phyloP scores from a whole-genome alignment of 345 rosid species.

The Theobroma cacao region DNA sequence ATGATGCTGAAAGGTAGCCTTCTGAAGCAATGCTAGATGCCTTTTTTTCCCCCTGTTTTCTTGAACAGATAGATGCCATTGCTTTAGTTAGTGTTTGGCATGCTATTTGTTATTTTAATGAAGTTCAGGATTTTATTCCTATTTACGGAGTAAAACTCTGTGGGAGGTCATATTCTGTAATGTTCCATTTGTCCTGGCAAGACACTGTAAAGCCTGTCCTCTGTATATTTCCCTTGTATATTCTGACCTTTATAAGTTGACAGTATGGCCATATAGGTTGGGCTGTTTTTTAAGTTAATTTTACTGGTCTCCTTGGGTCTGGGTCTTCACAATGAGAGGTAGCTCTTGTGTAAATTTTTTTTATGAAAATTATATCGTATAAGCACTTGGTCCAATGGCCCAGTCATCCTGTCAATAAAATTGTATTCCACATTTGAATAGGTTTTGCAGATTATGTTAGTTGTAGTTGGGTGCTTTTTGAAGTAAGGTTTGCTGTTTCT shows the following conservation, averaged over 20 bases:
- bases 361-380: not conserved
- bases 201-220: not conserved
- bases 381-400: not conserved
- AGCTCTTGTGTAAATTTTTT: not conserved
- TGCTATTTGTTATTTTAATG: not conserved
- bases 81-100: not conserved
- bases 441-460: slow-evolving; percentile 5
- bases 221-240: not conserved
- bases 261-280: not conserved
- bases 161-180: not conserved
- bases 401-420: not conserved
- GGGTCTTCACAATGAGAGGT: not conserved
- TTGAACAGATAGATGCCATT: not conserved
- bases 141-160: not conserved
- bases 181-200: not conserved
- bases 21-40: not conserved
- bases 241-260: not conserved
- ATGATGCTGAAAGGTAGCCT: not conserved
- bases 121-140: no score
- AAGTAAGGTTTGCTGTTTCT: not conserved
- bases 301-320: not conserved
- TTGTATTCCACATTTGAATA: not conserved
- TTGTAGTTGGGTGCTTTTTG: not conserved
- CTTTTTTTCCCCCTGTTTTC: not conserved
- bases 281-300: slow-evolving; percentile 3